These are phyloP conservation scores for Trichoderma guizhouense DNA, from an alignment of 2,329 filamentous ascomycete species.

Conservation along the genomic window DNA sequence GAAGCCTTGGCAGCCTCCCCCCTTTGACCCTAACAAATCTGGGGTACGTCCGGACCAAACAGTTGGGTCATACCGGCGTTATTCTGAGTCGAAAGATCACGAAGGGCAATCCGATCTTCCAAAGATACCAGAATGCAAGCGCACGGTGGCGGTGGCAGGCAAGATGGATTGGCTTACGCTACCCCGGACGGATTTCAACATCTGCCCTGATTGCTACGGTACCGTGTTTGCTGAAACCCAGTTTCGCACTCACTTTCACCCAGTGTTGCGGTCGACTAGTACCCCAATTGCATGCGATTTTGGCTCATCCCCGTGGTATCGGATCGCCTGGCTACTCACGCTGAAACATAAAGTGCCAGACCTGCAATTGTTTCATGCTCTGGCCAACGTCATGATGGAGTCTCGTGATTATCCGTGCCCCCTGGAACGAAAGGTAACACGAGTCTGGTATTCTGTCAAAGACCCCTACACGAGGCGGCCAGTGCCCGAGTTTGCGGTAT, in stretches of 20 bases:
- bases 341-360: constrained; percentile 65
- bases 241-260: constrained; percentile 63
- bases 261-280: constrained; percentile 54
- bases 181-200: constrained; percentile 67
- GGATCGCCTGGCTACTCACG: constrained; percentile 79
- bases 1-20: constrained; percentile 44
- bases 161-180: constrained; percentile 80
- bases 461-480: constrained; percentile 63
- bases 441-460: constrained; percentile 72
- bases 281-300: constrained; percentile 71
- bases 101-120: constrained; percentile 18
- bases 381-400: constrained; percentile 56
- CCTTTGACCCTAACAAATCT: constrained; percentile 42
- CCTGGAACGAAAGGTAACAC: constrained; percentile 51
- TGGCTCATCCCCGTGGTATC: constrained; percentile 72
- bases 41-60: constrained; percentile 36
- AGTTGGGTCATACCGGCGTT: constrained; percentile 49
- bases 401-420: constrained; percentile 55
- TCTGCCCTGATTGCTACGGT: constrained; percentile 78
- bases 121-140: constrained; percentile 65
- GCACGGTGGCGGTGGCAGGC: constrained; percentile 58
- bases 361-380: constrained; percentile 64
- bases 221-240: constrained; percentile 65
- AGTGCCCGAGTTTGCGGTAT: constrained; percentile 71
- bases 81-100: constrained; percentile 43